Evolutionary conservation across 2,329 filamentous ascomycete species (phyloP).

Genomic region (Trichoderma lentiforme): DNA sequence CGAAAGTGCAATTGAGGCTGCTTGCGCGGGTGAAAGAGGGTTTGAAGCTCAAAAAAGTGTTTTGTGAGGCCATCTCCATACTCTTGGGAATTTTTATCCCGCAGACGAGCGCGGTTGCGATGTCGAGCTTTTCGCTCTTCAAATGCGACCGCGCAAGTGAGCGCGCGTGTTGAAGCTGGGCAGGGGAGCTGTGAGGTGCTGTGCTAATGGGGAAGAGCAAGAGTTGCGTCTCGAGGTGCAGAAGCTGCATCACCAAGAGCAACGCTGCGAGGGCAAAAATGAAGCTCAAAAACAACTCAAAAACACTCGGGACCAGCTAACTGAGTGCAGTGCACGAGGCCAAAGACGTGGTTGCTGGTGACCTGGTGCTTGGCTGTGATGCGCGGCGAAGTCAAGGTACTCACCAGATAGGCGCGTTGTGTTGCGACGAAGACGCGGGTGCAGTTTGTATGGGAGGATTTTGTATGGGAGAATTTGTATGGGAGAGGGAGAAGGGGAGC

Average conservation of each 20-base stretch:
- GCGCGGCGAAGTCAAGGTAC: conserved; percentile 46
- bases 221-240: conserved; percentile 10
- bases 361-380: conserved; percentile 40
- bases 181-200: neutral
- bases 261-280: conserved; percentile 18
- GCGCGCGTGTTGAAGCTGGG: conserved; percentile 8
- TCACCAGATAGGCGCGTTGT: conserved; percentile 47
- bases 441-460: conserved; percentile 50
- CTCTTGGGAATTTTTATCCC: conserved; percentile 31
- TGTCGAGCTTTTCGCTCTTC: conserved; percentile 22
- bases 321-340: conserved; percentile 13
- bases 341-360: conserved; percentile 21
- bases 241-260: conserved; percentile 15
- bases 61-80: conserved; percentile 32
- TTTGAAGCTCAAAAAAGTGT: conserved; percentile 36
- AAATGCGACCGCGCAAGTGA: conserved; percentile 15
- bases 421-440: conserved; percentile 42
- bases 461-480: conserved; percentile 58
- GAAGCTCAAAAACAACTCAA: conserved; percentile 23
- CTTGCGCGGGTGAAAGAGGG: conserved; percentile 31
- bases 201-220: conserved; percentile 20
- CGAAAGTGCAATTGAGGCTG: conserved; percentile 32
- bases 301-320: conserved; percentile 18
- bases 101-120: conserved; percentile 25
- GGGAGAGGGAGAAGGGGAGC: conserved; percentile 56